Conservation (phyloP, 805 yeast genomes). For the Ogataea pignaliae region DNA sequence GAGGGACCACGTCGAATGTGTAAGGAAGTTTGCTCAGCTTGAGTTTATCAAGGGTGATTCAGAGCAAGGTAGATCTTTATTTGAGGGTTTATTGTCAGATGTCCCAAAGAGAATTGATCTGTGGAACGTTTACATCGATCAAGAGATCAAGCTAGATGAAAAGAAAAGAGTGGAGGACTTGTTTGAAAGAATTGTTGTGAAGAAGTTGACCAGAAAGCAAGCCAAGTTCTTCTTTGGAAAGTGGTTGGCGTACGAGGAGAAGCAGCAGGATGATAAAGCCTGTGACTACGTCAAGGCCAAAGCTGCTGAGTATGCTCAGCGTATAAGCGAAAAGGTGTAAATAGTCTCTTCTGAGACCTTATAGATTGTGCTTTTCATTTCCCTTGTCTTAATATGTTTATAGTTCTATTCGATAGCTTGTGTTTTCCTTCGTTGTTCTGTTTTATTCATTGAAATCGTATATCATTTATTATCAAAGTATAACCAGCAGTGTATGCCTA, state of each 20-base stretch:
- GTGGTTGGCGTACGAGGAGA: conserved; percentile 82
- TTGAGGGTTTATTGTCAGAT: conserved; percentile 87
- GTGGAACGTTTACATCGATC: conserved; percentile 95
- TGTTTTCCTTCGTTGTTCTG: not conserved
- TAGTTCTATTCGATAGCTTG: not conserved
- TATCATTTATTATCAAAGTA: no score
- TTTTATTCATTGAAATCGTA: no score
- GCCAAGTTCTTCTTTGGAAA: conserved; percentile 93
- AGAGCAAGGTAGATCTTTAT: conserved; percentile 91
- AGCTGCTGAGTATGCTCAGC: conserved; percentile 65
- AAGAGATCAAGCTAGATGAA: conserved; percentile 72
- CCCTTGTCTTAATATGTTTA: not conserved
- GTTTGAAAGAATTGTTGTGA: conserved; percentile 72
- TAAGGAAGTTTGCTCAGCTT: conserved; percentile 81
- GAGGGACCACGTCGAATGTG: conserved; percentile 71
- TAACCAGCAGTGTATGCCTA: no score
- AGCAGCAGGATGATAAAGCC: conserved; percentile 59
- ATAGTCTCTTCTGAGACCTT: no score
- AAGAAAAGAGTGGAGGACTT: conserved; percentile 68
- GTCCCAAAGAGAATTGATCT: conserved; percentile 89
- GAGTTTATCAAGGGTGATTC: conserved; percentile 85
- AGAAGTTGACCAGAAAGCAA: conserved; percentile 76
- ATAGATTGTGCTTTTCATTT: no score
- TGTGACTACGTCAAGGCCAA: conserved; percentile 84
- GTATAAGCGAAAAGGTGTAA: conserved; percentile 13